Evolutionary conservation across 139 green algal species (phyloP), one percentile per base, ranked within the genome.

Genomic region (Pleodorina starrii): DNA sequence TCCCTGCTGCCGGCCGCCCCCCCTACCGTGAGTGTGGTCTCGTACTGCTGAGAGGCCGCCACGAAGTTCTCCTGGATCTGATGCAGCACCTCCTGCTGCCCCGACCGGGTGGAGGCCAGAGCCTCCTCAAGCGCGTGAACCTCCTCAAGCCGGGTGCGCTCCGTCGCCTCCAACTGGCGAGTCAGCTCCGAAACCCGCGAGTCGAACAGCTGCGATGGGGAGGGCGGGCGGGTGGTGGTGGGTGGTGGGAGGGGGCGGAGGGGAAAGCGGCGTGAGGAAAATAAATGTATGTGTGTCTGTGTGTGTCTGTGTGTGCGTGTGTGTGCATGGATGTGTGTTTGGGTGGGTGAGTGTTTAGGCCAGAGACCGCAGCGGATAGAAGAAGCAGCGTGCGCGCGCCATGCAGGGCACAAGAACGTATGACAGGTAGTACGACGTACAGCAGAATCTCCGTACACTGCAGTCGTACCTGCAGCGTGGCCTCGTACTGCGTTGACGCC

Each of bases 31-130:
- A 89, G 68, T 19, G 84, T 89, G 36, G 84, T 82, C n/a, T 89
- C 84, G 50, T 89, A 89, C 84, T 89, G 84, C 84, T 83, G 69
- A 5, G 14, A 42, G 27, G 84, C 69, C 69, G 84, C 84, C 48
- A 82, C 5, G 69, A 89, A 89, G 69, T 89, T 89, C 46, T 89
- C 84, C 84, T 89, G 84, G 46, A 89, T 89, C 69, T 82, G 69
- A 17, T 32, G 43, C 38, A 89, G 84, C 48, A 89, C 36, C 48
- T 89, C 69, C 48, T 82, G 69, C 84, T 89, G 84, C 25, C 38
- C 25, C 11, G 7, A 3, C 23, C 84, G 68, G 0, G 50, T 73
- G 10, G 48, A 46, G 5, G n/a, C 84, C 84, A 89, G 84, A 23
- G 68, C 69, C 35, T 42, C 84, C 84, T 89, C 69, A n/a, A 89